Percentiles rank a stretch among this genome's conserved stretches.
phyloP scores from a whole-genome alignment of 306 rosid genomes.

The Ormosia semicastrata region DNA sequence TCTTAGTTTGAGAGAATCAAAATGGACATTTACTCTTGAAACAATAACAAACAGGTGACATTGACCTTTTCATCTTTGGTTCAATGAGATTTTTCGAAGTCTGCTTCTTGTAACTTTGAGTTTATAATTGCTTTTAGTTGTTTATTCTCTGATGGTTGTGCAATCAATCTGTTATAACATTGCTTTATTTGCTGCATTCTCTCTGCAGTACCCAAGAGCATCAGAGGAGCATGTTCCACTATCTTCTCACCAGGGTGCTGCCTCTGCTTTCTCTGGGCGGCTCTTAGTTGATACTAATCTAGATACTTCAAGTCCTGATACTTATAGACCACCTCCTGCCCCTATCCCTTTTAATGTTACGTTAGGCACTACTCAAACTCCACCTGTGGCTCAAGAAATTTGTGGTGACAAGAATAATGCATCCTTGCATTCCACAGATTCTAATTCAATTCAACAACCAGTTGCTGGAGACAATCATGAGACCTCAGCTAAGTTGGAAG shows the following conservation, averaged over 20 bases:
- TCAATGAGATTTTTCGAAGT: not conserved
- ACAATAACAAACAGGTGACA: not conserved
- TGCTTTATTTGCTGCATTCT: constrained; percentile 24
- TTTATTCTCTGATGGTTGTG: not conserved
- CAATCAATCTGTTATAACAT: not conserved
- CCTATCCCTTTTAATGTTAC: constrained; percentile 76
- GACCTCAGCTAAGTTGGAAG: constrained; percentile 54
- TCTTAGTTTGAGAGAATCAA: not conserved
- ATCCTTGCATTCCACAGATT: constrained; percentile 47
- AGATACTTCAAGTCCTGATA: constrained; percentile 85
- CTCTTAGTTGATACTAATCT: constrained; percentile 86
- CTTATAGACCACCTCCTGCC: constrained; percentile 82
- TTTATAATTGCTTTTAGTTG: not conserved
- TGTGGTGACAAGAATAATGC: constrained; percentile 48
- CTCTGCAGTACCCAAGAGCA: constrained; percentile 70
- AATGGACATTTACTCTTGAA: not conserved
- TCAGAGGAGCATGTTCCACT: constrained; percentile 80
- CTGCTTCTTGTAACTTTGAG: not conserved
- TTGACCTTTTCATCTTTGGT: not conserved
- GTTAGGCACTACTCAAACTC: constrained; percentile 48
- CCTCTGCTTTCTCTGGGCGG: constrained; percentile 56
- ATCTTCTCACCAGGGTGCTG: constrained; percentile 61
- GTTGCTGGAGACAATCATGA: constrained; percentile 46
- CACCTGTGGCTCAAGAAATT: constrained; percentile 59
- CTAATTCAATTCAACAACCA: constrained; percentile 57